Evolutionary conservation across 768 basidiomycete species (phyloP).

Genomic region (Cubamyces sp.): DNA sequence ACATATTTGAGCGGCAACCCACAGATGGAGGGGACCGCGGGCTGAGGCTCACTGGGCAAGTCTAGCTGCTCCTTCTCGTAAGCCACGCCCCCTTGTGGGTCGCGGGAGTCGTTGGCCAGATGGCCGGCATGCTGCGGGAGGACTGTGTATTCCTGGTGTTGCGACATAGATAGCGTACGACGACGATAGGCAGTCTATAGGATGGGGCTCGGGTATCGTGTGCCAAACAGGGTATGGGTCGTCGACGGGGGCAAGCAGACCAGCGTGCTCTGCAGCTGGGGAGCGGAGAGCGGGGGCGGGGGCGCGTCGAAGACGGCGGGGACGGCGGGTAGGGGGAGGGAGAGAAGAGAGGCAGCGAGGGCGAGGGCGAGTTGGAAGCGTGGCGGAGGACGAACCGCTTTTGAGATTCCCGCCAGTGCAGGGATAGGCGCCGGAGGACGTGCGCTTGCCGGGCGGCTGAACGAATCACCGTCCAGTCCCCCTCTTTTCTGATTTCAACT

Average conservation of each 20-base stretch:
- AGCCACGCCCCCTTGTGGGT: conserved; percentile 22
- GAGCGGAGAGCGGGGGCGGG: neutral
- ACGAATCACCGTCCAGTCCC: conserved; percentile 18
- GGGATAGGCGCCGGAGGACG: conserved; percentile 1
- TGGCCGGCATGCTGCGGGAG: conserved; percentile 29
- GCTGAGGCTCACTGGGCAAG: conserved; percentile 39
- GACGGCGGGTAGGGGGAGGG: conserved; percentile 9
- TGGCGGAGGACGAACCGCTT: conserved; percentile 22
- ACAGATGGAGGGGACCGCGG: conserved; percentile 56
- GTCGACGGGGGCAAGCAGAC: conserved; percentile 10
- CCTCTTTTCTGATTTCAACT: conserved; percentile 14
- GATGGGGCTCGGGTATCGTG: conserved; percentile 28
- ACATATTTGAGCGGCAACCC: conserved; percentile 81
- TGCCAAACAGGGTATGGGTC: conserved; percentile 16
- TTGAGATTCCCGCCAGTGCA: conserved; percentile 15
- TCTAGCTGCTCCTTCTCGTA: conserved; percentile 45
- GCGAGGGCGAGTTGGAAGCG: conserved; percentile 9
- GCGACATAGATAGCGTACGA: conserved; percentile 30
- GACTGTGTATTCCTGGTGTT: conserved; percentile 27
- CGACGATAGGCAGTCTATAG: conserved; percentile 17
- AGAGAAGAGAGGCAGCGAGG: conserved; percentile 1
- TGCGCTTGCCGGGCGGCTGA: conserved; percentile 19
- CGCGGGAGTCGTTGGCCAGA: conserved; percentile 26
- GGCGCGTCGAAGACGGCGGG: conserved; percentile 5
- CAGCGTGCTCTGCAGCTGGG: conserved; percentile 36